Conservation (phyloP, 2,329 filamentous ascomycete species). For the Verticillium alfalfae region DNA sequence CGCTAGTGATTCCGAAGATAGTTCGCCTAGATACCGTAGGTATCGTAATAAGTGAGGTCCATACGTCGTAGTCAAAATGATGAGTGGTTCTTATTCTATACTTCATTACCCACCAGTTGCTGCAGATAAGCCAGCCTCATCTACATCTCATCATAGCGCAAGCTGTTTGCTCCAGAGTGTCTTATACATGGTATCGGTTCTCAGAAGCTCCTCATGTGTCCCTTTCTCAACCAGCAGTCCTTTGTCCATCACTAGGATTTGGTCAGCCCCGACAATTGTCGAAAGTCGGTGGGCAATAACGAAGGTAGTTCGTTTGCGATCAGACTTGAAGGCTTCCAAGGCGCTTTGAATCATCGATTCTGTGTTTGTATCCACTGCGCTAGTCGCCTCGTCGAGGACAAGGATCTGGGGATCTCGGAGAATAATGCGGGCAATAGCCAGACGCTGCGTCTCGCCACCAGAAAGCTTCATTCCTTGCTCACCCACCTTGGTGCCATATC, state of each 20-base stretch:
- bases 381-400: slow-evolving; percentile 74
- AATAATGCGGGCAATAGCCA: slow-evolving; percentile 66
- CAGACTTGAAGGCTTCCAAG: slow-evolving; percentile 50
- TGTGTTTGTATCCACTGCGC: slow-evolving; percentile 66
- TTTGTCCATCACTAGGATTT: slow-evolving; percentile 59
- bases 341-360: slow-evolving; percentile 63
- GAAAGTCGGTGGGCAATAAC: slow-evolving; percentile 65
- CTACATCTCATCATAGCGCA: neutral
- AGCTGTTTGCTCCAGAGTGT: slow-evolving; percentile 59
- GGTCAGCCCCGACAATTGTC: slow-evolving; percentile 65
- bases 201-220: slow-evolving; percentile 52
- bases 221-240: slow-evolving; percentile 61
- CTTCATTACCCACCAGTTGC: no score
- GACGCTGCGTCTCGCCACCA: slow-evolving; percentile 60
- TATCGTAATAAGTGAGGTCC: no score
- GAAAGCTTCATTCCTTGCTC: slow-evolving; percentile 55
- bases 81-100: no score
- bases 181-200: slow-evolving; percentile 54
- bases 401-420: slow-evolving; percentile 71
- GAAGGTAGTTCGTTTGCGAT: slow-evolving; percentile 52
- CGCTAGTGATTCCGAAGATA: no score
- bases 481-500: slow-evolving; percentile 44
- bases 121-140: neutral
- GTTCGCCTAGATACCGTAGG: no score
- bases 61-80: no score